phyloP scores from a whole-genome alignment of 2,329 filamentous ascomycete genomes.

The Aureobasidium pullulans region DNA sequence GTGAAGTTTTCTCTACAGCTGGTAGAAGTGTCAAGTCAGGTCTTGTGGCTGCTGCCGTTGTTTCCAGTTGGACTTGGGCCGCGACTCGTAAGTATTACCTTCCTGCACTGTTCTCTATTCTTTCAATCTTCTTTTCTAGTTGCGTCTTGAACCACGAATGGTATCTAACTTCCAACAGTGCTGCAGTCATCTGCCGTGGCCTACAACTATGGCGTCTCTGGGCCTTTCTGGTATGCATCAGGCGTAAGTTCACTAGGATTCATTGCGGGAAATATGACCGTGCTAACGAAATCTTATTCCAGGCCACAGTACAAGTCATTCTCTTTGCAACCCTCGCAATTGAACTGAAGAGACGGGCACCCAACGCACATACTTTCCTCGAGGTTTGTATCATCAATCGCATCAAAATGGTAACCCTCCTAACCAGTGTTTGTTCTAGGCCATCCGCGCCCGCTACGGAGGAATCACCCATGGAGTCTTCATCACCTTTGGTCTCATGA shows the following conservation, averaged over 20 bases:
- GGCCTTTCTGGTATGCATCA: conserved; percentile 61
- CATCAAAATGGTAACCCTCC: too few relatives aligned
- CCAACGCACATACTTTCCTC: conserved; percentile 71
- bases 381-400: conserved; percentile 37
- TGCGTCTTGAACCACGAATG: too few relatives aligned
- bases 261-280: too few relatives aligned
- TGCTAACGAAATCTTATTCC: too few relatives aligned
- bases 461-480: conserved; percentile 66
- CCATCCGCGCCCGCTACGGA: conserved; percentile 75
- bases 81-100: conserved; percentile 47
- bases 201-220: conserved; percentile 59
- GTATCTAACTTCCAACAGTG: neutral
- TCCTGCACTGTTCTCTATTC: too few relatives aligned
- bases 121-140: too few relatives aligned
- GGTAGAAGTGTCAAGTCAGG: conserved; percentile 84
- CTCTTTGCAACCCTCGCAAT: conserved; percentile 87
- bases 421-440: conserved; percentile 23
- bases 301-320: conserved; percentile 68
- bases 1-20: conserved; percentile 87
- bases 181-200: conserved; percentile 75
- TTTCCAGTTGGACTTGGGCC: conserved; percentile 90
- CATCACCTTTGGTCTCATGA: conserved; percentile 73
- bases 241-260: conserved; percentile 36
- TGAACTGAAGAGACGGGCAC: conserved; percentile 76
- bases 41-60: conserved; percentile 80